Conservation (phyloP, 371 early-diverging fungal genomes). For the Mucor saturninus region DNA sequence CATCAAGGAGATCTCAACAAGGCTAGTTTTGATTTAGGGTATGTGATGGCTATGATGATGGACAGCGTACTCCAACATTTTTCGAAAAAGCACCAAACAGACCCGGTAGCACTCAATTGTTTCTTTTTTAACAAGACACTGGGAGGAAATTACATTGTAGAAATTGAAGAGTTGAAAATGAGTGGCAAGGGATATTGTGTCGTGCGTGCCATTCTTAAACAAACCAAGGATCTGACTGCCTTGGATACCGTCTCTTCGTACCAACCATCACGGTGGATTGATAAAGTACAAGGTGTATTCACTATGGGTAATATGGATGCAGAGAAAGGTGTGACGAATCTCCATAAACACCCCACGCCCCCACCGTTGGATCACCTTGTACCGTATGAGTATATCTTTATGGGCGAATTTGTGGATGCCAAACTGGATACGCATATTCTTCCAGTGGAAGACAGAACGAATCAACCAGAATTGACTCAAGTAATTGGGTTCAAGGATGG, state of each 20-base stretch:
- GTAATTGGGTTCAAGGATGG: conserved; percentile 38
- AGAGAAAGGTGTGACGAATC: conserved; percentile 37
- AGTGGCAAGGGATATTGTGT: conserved; percentile 49
- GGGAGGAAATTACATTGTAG: conserved; percentile 36
- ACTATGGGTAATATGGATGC: conserved; percentile 52
- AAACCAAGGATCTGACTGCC: conserved; percentile 27
- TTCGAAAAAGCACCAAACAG: conserved; percentile 34
- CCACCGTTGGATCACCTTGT: too few species aligned
- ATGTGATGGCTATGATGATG: conserved; percentile 39
- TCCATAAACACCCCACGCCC: too few species aligned
- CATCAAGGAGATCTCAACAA: too few species aligned
- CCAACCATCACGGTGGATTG: conserved; percentile 27
- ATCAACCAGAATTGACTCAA: conserved; percentile 42
- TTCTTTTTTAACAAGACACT: conserved; percentile 48
- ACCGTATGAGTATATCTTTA: too few species aligned
- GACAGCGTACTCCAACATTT: conserved; percentile 41
- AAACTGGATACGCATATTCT: conserved; percentile 14
- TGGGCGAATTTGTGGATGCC: conserved; percentile 3
- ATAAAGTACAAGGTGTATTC: conserved; percentile 39
- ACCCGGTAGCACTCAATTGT: conserved; percentile 49
- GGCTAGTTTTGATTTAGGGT: conserved; percentile 23
- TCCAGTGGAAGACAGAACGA: conserved; percentile 8
- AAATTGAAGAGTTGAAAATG: conserved; percentile 42
- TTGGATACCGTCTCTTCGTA: conserved; percentile 23
- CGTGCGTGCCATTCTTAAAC: conserved; percentile 34